Conservation (phyloP, 768 basidiomycete species). For the Boletellus emodensis region DNA sequence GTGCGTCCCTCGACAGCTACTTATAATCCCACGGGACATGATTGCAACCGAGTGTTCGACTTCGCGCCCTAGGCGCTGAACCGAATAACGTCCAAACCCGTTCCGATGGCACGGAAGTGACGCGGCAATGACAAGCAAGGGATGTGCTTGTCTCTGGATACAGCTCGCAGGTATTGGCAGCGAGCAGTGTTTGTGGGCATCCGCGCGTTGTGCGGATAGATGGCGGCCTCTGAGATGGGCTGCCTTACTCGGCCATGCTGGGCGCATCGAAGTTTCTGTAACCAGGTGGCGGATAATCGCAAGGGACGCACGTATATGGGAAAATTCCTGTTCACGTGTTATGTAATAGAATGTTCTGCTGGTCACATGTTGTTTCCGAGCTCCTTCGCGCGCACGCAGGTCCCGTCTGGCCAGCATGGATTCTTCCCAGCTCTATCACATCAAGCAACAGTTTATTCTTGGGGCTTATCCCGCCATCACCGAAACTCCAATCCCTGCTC, state of each 20-base stretch:
- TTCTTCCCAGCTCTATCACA: constrained; percentile 60
- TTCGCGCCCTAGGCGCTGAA: constrained; percentile 10
- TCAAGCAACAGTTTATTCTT: constrained; percentile 74
- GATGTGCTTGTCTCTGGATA: too few species aligned
- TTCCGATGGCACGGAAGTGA: constrained; percentile 1
- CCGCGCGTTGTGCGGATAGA: too few species aligned
- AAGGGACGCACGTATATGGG: too few species aligned
- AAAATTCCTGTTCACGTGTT: neutral
- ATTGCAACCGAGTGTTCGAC: constrained; percentile 16
- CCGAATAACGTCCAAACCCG: constrained; percentile 18
- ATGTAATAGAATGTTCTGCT: neutral
- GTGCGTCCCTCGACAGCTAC: constrained; percentile 5
- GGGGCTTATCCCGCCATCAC: constrained; percentile 69
- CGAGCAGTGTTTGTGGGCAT: too few species aligned
- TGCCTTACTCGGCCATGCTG: too few species aligned
- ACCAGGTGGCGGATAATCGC: too few species aligned
- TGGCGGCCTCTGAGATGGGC: too few species aligned
- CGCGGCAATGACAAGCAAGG: neutral
- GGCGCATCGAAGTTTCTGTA: too few species aligned
- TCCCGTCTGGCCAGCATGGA: constrained; percentile 36
- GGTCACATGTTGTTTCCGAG: neutral
- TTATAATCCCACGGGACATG: constrained; percentile 22
- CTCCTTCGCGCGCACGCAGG: neutral
- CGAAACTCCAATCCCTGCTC: constrained; percentile 51
- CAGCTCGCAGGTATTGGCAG: too few species aligned